phyloP scores from a whole-genome alignment of 768 basidiomycete species.

The Termitomyces sp. region DNA sequence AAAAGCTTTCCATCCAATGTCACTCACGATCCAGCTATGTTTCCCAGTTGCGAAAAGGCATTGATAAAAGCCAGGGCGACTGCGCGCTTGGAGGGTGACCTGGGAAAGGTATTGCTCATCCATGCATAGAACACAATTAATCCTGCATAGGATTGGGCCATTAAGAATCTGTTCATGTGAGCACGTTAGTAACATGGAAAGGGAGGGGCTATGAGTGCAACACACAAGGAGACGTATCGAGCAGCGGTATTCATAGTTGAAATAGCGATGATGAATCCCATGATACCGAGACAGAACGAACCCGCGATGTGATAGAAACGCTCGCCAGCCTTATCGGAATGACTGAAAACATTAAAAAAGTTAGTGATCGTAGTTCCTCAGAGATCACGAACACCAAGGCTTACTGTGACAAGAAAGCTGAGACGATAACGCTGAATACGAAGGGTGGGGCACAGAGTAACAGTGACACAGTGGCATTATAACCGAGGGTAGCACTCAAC shows the following conservation, averaged over 20 bases:
- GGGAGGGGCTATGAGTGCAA: neutral
- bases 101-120: constrained; percentile 44
- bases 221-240: constrained; percentile 65
- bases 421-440: constrained; percentile 54
- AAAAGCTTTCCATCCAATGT: neutral
- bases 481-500: constrained; percentile 65
- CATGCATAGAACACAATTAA: constrained; percentile 63
- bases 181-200: neutral
- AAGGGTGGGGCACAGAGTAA: constrained; percentile 58
- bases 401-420: constrained; percentile 51
- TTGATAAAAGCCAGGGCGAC: constrained; percentile 85
- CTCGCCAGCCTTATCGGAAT: constrained; percentile 69
- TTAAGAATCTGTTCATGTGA: constrained; percentile 55
- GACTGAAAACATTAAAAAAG: constrained; percentile 30
- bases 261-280: constrained; percentile 66
- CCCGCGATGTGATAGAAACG: constrained; percentile 63
- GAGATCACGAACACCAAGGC: neutral
- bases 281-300: constrained; percentile 55
- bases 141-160: constrained; percentile 71
- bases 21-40: constrained; percentile 77
- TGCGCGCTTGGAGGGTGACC: constrained; percentile 81
- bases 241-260: constrained; percentile 57
- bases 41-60: constrained; percentile 78
- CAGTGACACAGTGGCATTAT: constrained; percentile 57
- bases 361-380: neutral